Evolutionary conservation across 805 yeast genomes (phyloP).

Genomic region (Phaffomyces opuntiae): DNA sequence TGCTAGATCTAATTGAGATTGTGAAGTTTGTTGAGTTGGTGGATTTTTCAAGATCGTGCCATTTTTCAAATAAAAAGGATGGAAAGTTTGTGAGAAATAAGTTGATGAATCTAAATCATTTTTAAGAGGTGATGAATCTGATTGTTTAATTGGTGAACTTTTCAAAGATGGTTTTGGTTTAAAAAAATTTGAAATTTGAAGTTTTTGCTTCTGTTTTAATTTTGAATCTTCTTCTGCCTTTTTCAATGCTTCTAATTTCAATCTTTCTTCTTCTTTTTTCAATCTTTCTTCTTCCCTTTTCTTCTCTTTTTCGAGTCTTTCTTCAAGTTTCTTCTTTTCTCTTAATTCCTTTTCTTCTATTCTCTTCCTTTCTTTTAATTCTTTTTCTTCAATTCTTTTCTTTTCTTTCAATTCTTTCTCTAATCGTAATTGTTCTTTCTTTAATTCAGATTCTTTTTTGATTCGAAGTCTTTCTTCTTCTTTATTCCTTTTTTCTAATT

Average conservation of each 20-base stretch:
- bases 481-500: conserved; percentile 17
- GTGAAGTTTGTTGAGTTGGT: background rate
- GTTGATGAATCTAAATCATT: no score
- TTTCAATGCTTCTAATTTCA: conserved; percentile 30
- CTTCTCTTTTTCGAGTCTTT: conserved; percentile 15
- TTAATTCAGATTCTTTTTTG: conserved; percentile 28
- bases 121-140: background rate
- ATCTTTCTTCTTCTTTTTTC: conserved; percentile 24
- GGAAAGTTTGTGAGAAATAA: conserved; percentile 28
- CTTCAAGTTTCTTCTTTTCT: conserved; percentile 17
- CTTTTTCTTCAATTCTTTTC: conserved; percentile 16
- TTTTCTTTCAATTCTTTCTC: conserved; percentile 19
- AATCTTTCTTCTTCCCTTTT: conserved; percentile 17
- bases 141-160: conserved; percentile 2
- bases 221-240: conserved; percentile 30
- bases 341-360: conserved; percentile 17
- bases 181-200: conserved; percentile 26
- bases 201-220: conserved; percentile 25
- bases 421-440: conserved; percentile 18
- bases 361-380: conserved; percentile 17
- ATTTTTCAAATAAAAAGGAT: conserved; percentile 32
- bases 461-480: conserved; percentile 25
- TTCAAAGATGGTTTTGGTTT: conserved; percentile 21
- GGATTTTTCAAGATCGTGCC: conserved; percentile 22
- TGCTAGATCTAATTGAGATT: no score